These are phyloP conservation scores for Rusavskia elegans DNA, from an alignment of 495 filamentous ascomycete genomes.

Conservation along the genomic window DNA sequence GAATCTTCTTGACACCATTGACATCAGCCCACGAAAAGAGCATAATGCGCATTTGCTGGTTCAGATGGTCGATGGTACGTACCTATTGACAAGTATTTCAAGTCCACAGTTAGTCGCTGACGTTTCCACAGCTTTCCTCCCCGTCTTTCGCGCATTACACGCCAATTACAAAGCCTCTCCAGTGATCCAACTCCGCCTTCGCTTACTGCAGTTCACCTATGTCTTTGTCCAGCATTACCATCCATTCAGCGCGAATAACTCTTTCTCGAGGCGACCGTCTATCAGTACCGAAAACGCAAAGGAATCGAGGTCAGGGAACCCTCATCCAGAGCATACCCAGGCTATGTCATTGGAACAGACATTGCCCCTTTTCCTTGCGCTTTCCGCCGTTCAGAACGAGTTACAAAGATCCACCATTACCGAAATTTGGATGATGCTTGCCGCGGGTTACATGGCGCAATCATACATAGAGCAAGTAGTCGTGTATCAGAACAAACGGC, in stretches of 20 bases:
- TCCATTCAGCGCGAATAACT: not conserved
- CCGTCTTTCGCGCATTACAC: constrained; percentile 19
- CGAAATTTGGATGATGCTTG: constrained; percentile 26
- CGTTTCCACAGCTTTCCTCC: constrained; percentile 12
- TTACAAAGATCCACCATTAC: constrained; percentile 8
- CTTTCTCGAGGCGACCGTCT: not conserved
- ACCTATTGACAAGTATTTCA: not conserved
- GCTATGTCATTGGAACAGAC: constrained; percentile 24
- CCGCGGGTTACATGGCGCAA: constrained; percentile 33
- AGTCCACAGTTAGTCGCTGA: not conserved
- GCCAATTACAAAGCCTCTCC: constrained; percentile 3
- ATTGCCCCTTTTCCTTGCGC: constrained; percentile 28
- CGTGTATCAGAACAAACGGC: constrained; percentile 13
- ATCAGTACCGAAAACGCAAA: no score
- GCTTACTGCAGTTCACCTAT: constrained; percentile 18
- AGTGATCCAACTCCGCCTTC: constrained; percentile 16
- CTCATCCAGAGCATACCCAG: no score
- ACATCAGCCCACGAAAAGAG: not conserved
- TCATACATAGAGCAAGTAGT: constrained; percentile 32
- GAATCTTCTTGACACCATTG: constrained; percentile 9
- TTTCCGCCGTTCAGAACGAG: constrained; percentile 23
- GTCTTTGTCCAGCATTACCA: constrained; percentile 16
- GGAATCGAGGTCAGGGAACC: no score
- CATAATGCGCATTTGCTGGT: constrained; percentile 4
- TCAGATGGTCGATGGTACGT: constrained; percentile 11